Percentiles rank a stretch among this genome's conserved stretches.
These are phyloP conservation scores for Alternaria sp. DNA, from an alignment of 2,329 filamentous ascomycete species.

Conservation along the genomic window DNA sequence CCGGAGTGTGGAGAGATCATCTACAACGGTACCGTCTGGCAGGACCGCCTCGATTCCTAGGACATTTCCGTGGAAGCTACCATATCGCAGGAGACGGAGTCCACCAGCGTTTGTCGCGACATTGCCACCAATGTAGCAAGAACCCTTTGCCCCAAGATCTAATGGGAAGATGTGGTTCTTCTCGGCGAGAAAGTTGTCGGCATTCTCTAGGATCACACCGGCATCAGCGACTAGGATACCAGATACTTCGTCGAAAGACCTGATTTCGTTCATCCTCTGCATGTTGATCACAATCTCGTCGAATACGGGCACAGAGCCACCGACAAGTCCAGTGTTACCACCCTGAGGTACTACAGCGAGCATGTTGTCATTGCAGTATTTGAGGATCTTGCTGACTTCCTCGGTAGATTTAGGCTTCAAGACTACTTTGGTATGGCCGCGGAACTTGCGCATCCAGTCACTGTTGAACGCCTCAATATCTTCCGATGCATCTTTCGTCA, in stretches of 20 bases:
- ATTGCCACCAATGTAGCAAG: slow-evolving; percentile 95
- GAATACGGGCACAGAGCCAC: slow-evolving; percentile 94
- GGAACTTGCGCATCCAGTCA: slow-evolving; percentile 99
- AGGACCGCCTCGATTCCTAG: slow-evolving; percentile 93
- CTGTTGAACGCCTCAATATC: slow-evolving; percentile 93
- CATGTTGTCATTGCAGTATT: slow-evolving; percentile 93
- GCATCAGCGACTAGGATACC: slow-evolving; percentile 91
- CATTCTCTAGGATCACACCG: slow-evolving; percentile 88
- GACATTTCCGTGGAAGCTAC: slow-evolving; percentile 91
- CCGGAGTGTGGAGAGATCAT: slow-evolving; percentile 85
- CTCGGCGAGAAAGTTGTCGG: slow-evolving; percentile 85
- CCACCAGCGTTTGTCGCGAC: slow-evolving; percentile 96
- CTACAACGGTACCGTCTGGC: slow-evolving; percentile 89
- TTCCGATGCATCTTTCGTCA: slow-evolving; percentile 75
- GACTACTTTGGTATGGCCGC: slow-evolving; percentile 86
- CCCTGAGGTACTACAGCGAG: slow-evolving; percentile 96
- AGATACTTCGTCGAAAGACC: slow-evolving; percentile 91
- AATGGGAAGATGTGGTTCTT: slow-evolving; percentile 90
- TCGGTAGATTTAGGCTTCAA: slow-evolving; percentile 85
- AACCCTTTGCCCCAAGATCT: slow-evolving; percentile 97
- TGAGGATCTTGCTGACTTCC: slow-evolving; percentile 88
- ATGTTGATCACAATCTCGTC: slow-evolving; percentile 97
- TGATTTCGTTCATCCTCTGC: slow-evolving; percentile 87
- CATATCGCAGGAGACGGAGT: slow-evolving; percentile 87
- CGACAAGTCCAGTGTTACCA: slow-evolving; percentile 95